Conservation (phyloP, 345 rosid species). For the Arabis alpina region DNA sequence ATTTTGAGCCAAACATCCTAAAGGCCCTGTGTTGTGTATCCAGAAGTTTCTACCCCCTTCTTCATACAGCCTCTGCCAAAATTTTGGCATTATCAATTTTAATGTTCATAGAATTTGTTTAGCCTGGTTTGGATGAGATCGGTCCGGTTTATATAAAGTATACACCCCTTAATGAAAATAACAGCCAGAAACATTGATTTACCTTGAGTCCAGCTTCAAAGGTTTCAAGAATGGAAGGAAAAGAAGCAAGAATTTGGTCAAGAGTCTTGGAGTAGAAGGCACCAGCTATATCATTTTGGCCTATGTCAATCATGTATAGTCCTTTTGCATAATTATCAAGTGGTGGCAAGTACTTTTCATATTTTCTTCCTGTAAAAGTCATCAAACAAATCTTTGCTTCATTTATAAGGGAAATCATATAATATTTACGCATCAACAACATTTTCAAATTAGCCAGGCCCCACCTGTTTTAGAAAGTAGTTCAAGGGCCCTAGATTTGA, state of each 20-base stretch:
- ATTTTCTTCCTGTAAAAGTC: conserved; percentile 55
- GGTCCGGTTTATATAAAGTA: no score
- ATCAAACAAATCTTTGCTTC: conserved; percentile 23
- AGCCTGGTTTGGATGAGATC: conserved; percentile 13
- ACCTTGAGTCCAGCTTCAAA: conserved; percentile 76
- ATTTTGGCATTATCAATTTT: no score
- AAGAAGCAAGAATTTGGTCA: conserved; percentile 78
- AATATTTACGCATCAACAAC: neutral
- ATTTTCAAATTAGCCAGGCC: conserved; percentile 18
- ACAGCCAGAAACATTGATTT: neutral
- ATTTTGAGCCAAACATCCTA: conserved; percentile 93
- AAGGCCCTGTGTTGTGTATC: conserved; percentile 96
- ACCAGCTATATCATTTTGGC: conserved; percentile 98
- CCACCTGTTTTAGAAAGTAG: conserved; percentile 56
- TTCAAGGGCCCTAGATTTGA: conserved; percentile 71
- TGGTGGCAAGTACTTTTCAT: conserved; percentile 64
- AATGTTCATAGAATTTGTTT: neutral
- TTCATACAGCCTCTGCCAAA: conserved; percentile 66
- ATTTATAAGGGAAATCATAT: conserved; percentile 26
- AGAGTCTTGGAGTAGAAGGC: conserved; percentile 86
- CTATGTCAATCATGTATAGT: conserved; percentile 88
- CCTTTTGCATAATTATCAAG: conserved; percentile 68
- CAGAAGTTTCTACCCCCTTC: conserved; percentile 91
- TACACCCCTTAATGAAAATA: neutral
- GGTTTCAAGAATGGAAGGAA: conserved; percentile 68